Percentiles rank a stretch among this genome's conserved stretches.
These are phyloP conservation scores for Pseudogymnoascus sp. DNA, from an alignment of 2,329 filamentous ascomycete genomes.

Conservation along the genomic window DNA sequence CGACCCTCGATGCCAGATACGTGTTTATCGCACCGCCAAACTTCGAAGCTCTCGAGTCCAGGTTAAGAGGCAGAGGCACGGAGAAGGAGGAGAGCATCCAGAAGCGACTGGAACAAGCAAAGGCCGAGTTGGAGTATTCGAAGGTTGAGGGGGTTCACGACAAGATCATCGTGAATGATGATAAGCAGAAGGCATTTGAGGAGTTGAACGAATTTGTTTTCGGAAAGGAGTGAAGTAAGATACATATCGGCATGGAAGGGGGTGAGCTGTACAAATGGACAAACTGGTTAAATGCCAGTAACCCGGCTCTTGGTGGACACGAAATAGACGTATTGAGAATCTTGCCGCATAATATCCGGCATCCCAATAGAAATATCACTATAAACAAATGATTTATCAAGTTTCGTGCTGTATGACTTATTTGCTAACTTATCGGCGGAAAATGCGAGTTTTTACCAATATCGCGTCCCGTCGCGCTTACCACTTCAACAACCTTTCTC, in stretches of 20 bases:
- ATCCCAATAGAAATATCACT: not conserved
- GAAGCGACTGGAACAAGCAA: conserved; percentile 62
- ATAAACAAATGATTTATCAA: not conserved
- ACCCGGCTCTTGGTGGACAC: not conserved
- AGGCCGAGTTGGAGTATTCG: conserved; percentile 64
- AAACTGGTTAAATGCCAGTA: not conserved
- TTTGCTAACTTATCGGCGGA: not conserved
- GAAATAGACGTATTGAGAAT: not conserved
- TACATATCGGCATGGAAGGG: not conserved
- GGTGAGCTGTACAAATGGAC: not conserved
- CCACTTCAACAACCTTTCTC: not conserved
- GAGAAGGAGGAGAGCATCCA: conserved; percentile 64
- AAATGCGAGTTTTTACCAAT: not conserved
- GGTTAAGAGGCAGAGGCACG: conserved; percentile 67
- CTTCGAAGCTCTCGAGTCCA: conserved; percentile 61
- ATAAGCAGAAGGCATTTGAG: conserved; percentile 48
- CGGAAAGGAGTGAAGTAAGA: not conserved
- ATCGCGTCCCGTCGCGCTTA: conserved; percentile 4
- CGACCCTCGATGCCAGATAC: conserved; percentile 65
- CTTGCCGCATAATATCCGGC: not conserved
- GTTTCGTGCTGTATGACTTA: not conserved
- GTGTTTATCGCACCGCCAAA: conserved; percentile 78
- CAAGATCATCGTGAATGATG: conserved; percentile 57
- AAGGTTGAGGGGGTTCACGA: conserved; percentile 59
- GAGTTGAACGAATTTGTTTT: conserved; percentile 45